These are phyloP conservation scores for Linanthus parryae DNA, from an alignment of 148 eudicot genomes.

Conservation along the genomic window DNA sequence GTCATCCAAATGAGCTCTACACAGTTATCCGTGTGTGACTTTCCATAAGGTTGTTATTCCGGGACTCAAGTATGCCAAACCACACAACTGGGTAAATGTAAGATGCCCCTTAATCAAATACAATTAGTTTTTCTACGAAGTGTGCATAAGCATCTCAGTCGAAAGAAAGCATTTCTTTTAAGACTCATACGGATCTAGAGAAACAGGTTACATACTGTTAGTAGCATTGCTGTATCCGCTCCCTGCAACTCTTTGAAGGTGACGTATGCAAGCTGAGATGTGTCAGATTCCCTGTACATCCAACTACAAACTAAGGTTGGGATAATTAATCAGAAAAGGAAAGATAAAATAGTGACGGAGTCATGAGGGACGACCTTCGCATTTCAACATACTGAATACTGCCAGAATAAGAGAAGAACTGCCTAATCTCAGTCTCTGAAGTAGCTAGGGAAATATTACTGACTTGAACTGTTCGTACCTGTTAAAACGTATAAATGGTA, in stretches of 20 bases:
- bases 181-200: background rate
- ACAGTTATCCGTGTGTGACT: too few species aligned
- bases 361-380: constrained; percentile 22
- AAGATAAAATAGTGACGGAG: background rate
- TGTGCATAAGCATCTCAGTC: too few species aligned
- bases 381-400: constrained; percentile 42
- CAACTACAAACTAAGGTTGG: background rate
- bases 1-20: too few species aligned
- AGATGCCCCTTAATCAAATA: too few species aligned
- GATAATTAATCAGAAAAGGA: background rate
- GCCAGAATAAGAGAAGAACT: constrained; percentile 44
- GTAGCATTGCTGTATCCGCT: constrained; percentile 46
- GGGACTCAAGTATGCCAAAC: too few species aligned
- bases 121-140: too few species aligned
- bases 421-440: constrained; percentile 24
- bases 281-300: constrained; percentile 34
- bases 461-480: constrained; percentile 42
- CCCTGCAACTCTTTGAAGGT: constrained; percentile 50
- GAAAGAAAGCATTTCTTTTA: background rate
- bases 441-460: constrained; percentile 29
- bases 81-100: too few species aligned
- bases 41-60: too few species aligned
- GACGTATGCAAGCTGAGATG: constrained; percentile 32
- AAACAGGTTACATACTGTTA: constrained; percentile 24
- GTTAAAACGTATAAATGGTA: constrained; percentile 2